Evolutionary conservation across 192 early-diverging fungal genomes (phyloP).

Genomic region (Haplosporangium gracile): DNA sequence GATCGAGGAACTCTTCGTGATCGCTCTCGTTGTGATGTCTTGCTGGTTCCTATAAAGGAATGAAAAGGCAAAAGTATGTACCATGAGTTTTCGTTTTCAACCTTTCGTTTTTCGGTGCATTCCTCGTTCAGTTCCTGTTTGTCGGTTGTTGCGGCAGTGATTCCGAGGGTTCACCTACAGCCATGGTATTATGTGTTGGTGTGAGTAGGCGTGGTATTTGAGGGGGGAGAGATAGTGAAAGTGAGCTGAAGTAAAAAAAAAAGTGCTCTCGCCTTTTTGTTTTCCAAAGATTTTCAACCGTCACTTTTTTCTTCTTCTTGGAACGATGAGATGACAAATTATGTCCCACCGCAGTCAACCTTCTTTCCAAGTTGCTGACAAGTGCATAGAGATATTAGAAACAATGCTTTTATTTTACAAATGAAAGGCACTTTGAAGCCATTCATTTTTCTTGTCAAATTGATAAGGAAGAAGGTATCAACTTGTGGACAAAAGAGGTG

Average conservation of each 20-base stretch:
- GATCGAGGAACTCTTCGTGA: slow-evolving; percentile 64
- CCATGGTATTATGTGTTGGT: slow-evolving; percentile 5
- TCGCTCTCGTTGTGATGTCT: slow-evolving; percentile 60
- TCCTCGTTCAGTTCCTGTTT: background rate
- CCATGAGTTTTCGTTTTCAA: background rate
- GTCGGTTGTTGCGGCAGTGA: background rate
- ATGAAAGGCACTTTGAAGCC: background rate
- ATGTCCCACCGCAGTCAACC: background rate
- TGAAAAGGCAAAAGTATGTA: background rate
- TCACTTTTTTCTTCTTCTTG: slow-evolving; percentile 3
- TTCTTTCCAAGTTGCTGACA: slow-evolving; percentile 2
- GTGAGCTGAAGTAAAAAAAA: background rate
- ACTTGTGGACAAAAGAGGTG: background rate
- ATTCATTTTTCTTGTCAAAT: background rate
- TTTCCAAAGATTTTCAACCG: slow-evolving; percentile 2
- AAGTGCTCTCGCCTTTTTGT: background rate
- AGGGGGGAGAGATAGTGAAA: background rate
- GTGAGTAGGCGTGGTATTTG: background rate
- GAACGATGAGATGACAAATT: background rate
- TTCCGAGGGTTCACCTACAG: background rate
- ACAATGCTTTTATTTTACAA: background rate
- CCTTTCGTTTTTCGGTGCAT: background rate
- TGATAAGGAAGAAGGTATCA: background rate
- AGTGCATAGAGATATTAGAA: background rate
- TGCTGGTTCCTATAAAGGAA: slow-evolving; percentile 42